Evolutionary conservation across 805 yeast species (phyloP).

Genomic region (Yamadazyma paraphyllophila): DNA sequence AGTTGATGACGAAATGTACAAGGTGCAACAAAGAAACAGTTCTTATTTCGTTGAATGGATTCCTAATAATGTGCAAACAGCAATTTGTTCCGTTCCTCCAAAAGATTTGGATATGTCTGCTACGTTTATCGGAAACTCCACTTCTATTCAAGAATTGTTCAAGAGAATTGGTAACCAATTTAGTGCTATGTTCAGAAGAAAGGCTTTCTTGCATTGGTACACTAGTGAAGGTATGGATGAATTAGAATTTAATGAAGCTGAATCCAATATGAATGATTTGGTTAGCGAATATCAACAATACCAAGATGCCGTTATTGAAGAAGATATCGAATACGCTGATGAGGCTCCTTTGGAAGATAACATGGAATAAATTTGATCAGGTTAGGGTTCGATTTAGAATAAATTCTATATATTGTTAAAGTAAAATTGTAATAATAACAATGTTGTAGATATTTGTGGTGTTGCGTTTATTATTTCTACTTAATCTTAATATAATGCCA

Average conservation of each 20-base stretch:
- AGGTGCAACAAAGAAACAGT: conserved; percentile 77
- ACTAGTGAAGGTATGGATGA: conserved; percentile 96
- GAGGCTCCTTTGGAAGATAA: conserved; percentile 60
- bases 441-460: not conserved
- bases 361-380: conserved; percentile 30
- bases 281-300: conserved; percentile 89
- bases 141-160: conserved; percentile 88
- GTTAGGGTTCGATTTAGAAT: not conserved
- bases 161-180: conserved; percentile 88
- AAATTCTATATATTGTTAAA: conserved; percentile 1
- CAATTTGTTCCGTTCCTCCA: conserved; percentile 90
- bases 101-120: conserved; percentile 84
- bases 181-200: conserved; percentile 87
- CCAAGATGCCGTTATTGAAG: conserved; percentile 78
- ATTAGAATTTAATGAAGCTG: conserved; percentile 91
- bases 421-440: conserved; percentile 1
- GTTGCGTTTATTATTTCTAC: not conserved
- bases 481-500: not conserved
- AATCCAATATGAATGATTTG: conserved; percentile 84
- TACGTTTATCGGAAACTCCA: conserved; percentile 89
- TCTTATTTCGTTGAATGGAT: conserved; percentile 93
- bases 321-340: conserved; percentile 68
- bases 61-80: conserved; percentile 92
- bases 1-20: conserved; percentile 90
- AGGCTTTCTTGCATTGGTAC: conserved; percentile 96